Percentiles rank a stretch among this genome's conserved stretches.
Evolutionary conservation across 1,139 yeast genomes (phyloP).

Genomic region (Geotrichum macrosporum): DNA sequence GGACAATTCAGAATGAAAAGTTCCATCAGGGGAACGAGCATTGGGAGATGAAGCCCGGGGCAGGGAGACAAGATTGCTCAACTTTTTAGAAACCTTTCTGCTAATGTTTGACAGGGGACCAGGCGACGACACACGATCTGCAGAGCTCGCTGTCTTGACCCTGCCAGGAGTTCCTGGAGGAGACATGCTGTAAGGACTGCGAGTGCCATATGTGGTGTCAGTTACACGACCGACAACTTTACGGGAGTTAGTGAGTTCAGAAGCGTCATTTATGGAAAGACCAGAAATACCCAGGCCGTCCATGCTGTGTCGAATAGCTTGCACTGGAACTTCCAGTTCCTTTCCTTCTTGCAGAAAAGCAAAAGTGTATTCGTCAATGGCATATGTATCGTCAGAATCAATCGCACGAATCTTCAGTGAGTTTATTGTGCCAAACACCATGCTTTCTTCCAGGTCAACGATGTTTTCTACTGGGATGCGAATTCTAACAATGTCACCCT

Average conservation of each 20-base stretch:
- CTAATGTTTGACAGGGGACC: background rate
- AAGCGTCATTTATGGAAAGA: slow-evolving; percentile 1
- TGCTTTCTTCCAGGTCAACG: slow-evolving; percentile 54
- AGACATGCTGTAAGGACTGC: background rate
- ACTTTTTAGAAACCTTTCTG: background rate
- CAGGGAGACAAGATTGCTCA: slow-evolving; percentile 1
- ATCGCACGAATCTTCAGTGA: slow-evolving; percentile 47
- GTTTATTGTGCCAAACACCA: slow-evolving; percentile 49
- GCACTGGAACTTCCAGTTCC: slow-evolving; percentile 15
- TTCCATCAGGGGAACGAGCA: background rate
- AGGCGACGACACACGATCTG: background rate
- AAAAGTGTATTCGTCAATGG: slow-evolving; percentile 62
- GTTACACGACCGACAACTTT: slow-evolving; percentile 12
- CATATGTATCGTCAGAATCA: slow-evolving; percentile 49
- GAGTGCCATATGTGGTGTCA: slow-evolving; percentile 15
- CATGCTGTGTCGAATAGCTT: slow-evolving; percentile 18
- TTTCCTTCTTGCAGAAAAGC: slow-evolving; percentile 48
- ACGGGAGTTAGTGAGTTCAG: slow-evolving; percentile 10
- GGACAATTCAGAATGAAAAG: background rate
- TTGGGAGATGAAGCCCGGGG: background rate
- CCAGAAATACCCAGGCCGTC: slow-evolving; percentile 9
- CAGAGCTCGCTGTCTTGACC: background rate
- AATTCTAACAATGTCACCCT: slow-evolving; percentile 69
- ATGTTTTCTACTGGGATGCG: slow-evolving; percentile 71
- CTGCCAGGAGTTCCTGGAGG: background rate